Conservation (phyloP, 768 basidiomycete species). For the Lactarius trivialis region DNA sequence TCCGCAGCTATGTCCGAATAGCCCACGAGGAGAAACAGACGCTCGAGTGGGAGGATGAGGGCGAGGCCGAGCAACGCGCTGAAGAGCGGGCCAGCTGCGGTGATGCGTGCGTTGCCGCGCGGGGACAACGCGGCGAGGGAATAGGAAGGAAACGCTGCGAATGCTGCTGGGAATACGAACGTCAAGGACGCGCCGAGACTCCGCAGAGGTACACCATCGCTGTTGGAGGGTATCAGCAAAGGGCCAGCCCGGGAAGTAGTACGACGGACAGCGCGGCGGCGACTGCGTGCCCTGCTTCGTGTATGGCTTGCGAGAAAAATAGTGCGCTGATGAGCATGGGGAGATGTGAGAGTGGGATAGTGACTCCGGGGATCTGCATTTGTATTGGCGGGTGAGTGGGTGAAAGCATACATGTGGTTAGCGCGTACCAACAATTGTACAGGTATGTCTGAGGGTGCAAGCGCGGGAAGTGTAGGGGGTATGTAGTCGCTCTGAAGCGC, state of each 20-base stretch:
- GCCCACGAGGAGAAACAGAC: slow-evolving; percentile 28
- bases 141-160: slow-evolving; percentile 52
- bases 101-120: slow-evolving; percentile 50
- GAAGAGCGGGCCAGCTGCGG: slow-evolving; percentile 72
- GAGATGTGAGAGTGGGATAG: slow-evolving; percentile 66
- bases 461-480: background rate
- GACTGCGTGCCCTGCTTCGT: slow-evolving; percentile 77
- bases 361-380: slow-evolving; percentile 72
- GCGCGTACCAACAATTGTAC: slow-evolving; percentile 19
- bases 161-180: slow-evolving; percentile 64
- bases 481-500: background rate
- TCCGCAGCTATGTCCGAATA: slow-evolving; percentile 48
- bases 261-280: slow-evolving; percentile 62
- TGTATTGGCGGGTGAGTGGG: background rate
- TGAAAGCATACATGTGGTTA: background rate
- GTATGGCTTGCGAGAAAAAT: slow-evolving; percentile 58
- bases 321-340: slow-evolving; percentile 60
- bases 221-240: slow-evolving; percentile 27
- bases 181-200: slow-evolving; percentile 57
- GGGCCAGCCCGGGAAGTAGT: background rate
- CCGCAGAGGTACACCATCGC: slow-evolving; percentile 58
- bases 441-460: background rate
- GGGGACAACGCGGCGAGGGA: slow-evolving; percentile 35
- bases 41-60: slow-evolving; percentile 30
- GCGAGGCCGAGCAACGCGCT: slow-evolving; percentile 58